These are phyloP conservation scores for Kingdonia uniflora DNA, from an alignment of 164 flowering plant species.

Conservation along the genomic window DNA sequence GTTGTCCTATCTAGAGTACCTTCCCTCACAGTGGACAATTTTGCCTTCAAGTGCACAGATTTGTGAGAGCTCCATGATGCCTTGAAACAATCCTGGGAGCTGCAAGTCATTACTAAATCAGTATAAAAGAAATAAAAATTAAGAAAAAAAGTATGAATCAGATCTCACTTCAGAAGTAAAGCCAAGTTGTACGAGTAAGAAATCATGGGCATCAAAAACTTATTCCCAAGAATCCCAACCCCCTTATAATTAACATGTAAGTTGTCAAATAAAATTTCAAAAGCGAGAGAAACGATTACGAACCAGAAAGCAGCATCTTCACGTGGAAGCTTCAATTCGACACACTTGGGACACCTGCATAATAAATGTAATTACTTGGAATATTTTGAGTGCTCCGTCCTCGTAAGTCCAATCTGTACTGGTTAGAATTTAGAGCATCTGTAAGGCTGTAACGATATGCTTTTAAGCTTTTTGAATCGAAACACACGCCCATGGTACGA, in stretches of 20 bases:
- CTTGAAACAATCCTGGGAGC: slow-evolving; percentile 97
- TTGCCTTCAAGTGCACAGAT: slow-evolving; percentile 68
- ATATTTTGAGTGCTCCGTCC: too few relatives aligned
- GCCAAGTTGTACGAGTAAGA: background rate
- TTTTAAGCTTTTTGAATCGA: too few relatives aligned
- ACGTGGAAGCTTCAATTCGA: slow-evolving; percentile 81
- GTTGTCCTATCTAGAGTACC: slow-evolving; percentile 28
- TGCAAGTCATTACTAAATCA: slow-evolving; percentile 15
- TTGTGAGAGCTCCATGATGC: slow-evolving; percentile 93
- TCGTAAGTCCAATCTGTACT: too few relatives aligned
- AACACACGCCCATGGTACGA: too few relatives aligned
- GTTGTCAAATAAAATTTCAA: background rate
- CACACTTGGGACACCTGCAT: slow-evolving; percentile 88
- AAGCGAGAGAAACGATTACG: slow-evolving; percentile 12
- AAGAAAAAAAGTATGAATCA: background rate
- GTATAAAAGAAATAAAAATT: too few relatives aligned
- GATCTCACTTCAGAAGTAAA: background rate
- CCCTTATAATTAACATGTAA: background rate
- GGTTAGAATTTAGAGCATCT: too few relatives aligned
- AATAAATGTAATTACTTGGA: background rate
- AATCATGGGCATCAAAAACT: background rate
- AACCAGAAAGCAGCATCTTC: slow-evolving; percentile 94
- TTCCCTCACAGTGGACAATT: slow-evolving; percentile 24
- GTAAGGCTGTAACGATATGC: too few relatives aligned
- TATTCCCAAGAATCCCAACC: background rate